Base-by-base conservation (phyloP, 2,329 filamentous ascomycete species). In the Decorospora gaudefroyi region DNA sequence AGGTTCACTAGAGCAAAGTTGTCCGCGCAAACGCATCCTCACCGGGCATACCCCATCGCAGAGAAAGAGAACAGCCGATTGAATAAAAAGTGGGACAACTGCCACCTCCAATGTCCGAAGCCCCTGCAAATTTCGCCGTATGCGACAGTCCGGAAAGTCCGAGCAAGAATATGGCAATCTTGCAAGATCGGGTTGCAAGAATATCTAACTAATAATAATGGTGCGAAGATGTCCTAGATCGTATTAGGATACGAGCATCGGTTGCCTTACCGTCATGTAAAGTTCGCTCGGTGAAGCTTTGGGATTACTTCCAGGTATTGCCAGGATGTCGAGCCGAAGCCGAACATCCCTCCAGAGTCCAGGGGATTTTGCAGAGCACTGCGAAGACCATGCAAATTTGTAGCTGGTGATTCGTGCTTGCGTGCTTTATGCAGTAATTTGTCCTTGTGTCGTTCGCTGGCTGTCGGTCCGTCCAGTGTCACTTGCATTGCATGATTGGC, bases 191-290 rank as follows among this genome's bases (percentile, higher is more conserved):
- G 30, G 23, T 23, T 26, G 6, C 6, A 23, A 23, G 6, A 23
- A 23, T 5, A 6, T 27, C 27, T 18, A 23, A 23, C 10, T 6
- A 23, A 23, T 23, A 25, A 32, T 29, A 18, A 19, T 23, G 13
- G 19, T 17, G 8, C 21, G 15, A 19, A 29, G 21, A 10, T 10
- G 10, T 23, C 23, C 16, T n/a, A 31, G 15, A n/a, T n/a, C n/a
- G n/a, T 18, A 28, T 51, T 51, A 32, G 49, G 45, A 59, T 53
- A 44, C 16, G 9, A 32, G 36, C 31, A 19, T 62, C 50, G 55
- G 37, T 37, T 56, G 40, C 41, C 46, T 42, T 53, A 58, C 58
- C 51, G 49, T 58, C 51, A 55, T 39, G 26, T 36, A 46, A 53
- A 46, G 32, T 42, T 48, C 53, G 43, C 43, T 34, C 32, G 26